phyloP scores from a whole-genome alignment of 345 rosid species.

The Garcia nutans region DNA sequence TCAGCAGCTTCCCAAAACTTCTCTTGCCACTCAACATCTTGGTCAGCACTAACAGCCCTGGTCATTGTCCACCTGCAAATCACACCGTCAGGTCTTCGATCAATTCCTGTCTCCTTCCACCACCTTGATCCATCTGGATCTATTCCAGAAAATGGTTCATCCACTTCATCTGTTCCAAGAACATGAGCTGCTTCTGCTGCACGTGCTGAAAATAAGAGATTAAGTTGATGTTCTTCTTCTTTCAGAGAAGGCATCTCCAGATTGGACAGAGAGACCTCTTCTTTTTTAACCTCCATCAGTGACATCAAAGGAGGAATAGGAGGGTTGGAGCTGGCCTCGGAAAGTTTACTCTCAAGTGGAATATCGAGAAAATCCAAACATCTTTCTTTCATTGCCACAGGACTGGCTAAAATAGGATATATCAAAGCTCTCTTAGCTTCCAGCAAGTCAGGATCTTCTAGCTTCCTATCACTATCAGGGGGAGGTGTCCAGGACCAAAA shows the following conservation, averaged over 20 bases:
- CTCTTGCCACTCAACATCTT: constrained; percentile 88
- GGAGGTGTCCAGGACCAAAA: constrained; percentile 97
- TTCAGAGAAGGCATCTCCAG: constrained; percentile 27
- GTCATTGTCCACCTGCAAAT: constrained; percentile 88
- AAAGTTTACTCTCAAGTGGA: constrained; percentile 71
- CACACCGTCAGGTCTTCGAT: constrained; percentile 73
- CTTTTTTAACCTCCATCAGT: constrained; percentile 46
- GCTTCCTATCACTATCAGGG: constrained; percentile 27
- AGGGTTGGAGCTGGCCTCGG: constrained; percentile 32
- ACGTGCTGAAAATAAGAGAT: constrained; percentile 47
- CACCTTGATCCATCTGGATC: constrained; percentile 65
- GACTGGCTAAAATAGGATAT: constrained; percentile 36
- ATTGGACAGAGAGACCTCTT: constrained; percentile 31
- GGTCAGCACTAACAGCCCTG: constrained; percentile 77
- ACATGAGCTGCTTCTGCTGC: constrained; percentile 84
- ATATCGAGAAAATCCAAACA: constrained; percentile 53
- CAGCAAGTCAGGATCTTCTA: constrained; percentile 26
- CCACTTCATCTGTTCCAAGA: constrained; percentile 41
- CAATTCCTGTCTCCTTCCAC: constrained; percentile 89
- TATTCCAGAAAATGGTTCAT: constrained; percentile 50
- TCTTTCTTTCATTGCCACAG: constrained; percentile 57
- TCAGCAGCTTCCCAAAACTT: constrained; percentile 98
- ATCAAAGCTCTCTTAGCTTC: constrained; percentile 29
- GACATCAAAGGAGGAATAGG: constrained; percentile 75
- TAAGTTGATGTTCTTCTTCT: constrained; percentile 49